Evolutionary conservation across 1,284 basidiomycete genomes (phyloP), one percentile per base, ranked within the genome.

Genomic region (Trichosporon faecale): DNA sequence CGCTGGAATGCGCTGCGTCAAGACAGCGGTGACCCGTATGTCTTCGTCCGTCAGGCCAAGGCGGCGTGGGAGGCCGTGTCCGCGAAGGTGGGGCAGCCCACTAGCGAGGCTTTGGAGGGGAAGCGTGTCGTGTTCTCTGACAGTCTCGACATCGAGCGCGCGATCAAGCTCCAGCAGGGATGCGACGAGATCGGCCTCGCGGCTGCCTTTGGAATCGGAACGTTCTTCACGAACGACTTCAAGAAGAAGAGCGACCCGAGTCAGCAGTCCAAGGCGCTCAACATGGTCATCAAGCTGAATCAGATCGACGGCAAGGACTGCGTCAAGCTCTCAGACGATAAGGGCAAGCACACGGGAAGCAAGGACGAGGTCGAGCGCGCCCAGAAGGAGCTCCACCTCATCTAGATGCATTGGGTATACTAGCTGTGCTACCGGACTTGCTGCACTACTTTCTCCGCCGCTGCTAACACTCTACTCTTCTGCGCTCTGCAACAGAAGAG

Each of bases 201-300:
- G 66, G 88, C 89, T 64, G 88, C 90, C 0, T 98, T 94, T 80
- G 95, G 95, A 1, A 94, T 98, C 66, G 95, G 95, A 0, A 98
- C 95, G 0, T 91, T 88, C 80, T 83, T 97, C 14, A 94, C 94
- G 11, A 97, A 97, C 78, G 95, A 95, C 81, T 95, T 94, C 84
- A 82, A 80, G 70, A 88, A 86, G 52, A 89, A 88, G 8, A 89
- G 86, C 29, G 85, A 87, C 6, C 85, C 87, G 14, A 82, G 75
- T 27, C 85, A 89, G 78, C 88, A 87, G 77, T 93, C 91, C 80
- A 92, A 89, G 78, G 88, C 93, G 27, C 84, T 97, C 73, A 96
- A 95, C 78, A 97, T 97, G 80, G 94, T 97, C 52, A 94, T 96
- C 84, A 97, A 97, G 83, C 86, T 98, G 7, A 87, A 88, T 35